Evolutionary conservation across 2,329 filamentous ascomycete species (phyloP), one percentile per base, ranked within the genome.

Genomic region (Neopestalotiopsis sp.): DNA sequence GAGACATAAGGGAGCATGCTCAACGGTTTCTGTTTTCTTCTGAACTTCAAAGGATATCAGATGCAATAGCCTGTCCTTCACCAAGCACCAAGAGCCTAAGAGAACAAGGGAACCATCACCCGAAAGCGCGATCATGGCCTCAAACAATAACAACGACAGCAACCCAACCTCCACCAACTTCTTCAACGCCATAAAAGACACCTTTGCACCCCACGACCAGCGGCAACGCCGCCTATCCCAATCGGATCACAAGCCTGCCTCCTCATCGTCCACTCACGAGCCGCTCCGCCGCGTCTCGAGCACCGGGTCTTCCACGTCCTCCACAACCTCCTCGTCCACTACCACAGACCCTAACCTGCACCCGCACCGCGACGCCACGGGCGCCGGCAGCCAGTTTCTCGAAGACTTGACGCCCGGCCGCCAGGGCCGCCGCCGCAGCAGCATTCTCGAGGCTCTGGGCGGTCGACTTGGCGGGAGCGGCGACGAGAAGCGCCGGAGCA

Each of bases 361-460:
- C 34, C 38, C 20, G n/a, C 42, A 64, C 61, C 61, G 61, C 42
- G 61, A 64, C 13, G 61, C 61, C 20, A 49, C 61, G 14, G 61
- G 61, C 20, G 61, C 40, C 61, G 61, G 61, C 20, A 64, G 61
- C 20, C 61, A 64, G 20, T 64, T 64, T 24, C 61, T 64, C 61
- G 61, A 64, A 1, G 61, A 49, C n/a, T 38, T 64, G 5, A 64
- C 61, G 61, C 61, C 61, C 10, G 61, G 61, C 34, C 61, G 61
- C 34, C 61, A 64, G 28, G 28, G 14, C 5, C 61, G 61, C 6
- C 61, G 61, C 61, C 38, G 61, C 10, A 64, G 61, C 20, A 64
- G 61, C 40, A 64, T 64, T 9, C 38, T 64, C 13, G 61, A 64
- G 34, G 61, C 61, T 9, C 61, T 64, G n/a, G 32, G 59, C 32